Conservation (phyloP, 768 basidiomycete species). For the Phlebiopsis gigantea region DNA sequence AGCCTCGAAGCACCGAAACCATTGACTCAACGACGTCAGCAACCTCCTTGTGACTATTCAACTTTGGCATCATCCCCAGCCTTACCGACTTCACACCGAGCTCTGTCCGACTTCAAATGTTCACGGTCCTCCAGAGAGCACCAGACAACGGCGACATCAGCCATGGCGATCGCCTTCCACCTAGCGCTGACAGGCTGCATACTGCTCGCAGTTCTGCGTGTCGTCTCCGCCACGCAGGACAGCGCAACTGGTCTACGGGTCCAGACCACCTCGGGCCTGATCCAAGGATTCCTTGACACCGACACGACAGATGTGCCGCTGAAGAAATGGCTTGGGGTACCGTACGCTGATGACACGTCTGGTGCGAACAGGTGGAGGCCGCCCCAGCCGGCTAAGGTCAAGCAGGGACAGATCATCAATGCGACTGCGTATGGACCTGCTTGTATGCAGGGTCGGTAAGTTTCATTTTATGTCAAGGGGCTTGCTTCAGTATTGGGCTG, state of each 20-base stretch:
- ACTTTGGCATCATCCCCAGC: neutral
- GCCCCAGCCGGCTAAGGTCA: conserved; percentile 15
- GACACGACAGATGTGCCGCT: conserved; percentile 18
- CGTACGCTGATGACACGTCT: conserved; percentile 19
- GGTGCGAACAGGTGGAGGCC: conserved; percentile 22
- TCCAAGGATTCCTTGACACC: conserved; percentile 20
- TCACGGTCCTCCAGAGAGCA: neutral
- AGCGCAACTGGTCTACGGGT: conserved; percentile 9
- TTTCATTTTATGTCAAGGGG: neutral
- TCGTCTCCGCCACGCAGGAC: neutral
- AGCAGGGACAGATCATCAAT: conserved; percentile 12
- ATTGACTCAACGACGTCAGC: neutral
- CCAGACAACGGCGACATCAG: neutral
- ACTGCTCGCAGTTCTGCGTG: neutral
- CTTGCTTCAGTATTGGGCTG: neutral
- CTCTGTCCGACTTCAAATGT: conserved; percentile 5
- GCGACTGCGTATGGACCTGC: conserved; percentile 21
- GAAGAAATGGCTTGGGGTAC: conserved; percentile 22
- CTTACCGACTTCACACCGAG: conserved; percentile 9
- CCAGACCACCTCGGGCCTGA: conserved; percentile 20
- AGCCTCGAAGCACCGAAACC: neutral
- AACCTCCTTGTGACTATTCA: neutral
- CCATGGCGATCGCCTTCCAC: neutral
- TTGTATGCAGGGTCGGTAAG: conserved; percentile 19
- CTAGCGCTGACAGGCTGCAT: neutral